phyloP scores from a whole-genome alignment of 768 basidiomycete species.

The Nidularia sp. region DNA sequence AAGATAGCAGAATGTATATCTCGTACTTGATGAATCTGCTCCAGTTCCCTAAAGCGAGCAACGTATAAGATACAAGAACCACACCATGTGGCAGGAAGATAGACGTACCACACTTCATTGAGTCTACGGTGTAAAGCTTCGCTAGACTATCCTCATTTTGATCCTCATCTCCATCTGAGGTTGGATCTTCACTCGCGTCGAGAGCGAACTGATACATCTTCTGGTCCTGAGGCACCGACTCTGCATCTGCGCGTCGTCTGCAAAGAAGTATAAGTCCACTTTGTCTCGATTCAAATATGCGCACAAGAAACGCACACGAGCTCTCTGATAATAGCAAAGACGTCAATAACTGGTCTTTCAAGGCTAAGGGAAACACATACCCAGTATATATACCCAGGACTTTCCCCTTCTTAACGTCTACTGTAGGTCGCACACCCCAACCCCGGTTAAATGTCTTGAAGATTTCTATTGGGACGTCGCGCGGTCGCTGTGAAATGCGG shows the following conservation, averaged over 20 bases:
- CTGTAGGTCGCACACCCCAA: slow-evolving; percentile 59
- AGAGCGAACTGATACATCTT: slow-evolving; percentile 59
- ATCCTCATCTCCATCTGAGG: slow-evolving; percentile 33
- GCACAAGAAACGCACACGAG: too few species aligned
- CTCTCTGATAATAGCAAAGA: too few species aligned
- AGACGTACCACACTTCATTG: slow-evolving; percentile 41
- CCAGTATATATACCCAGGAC: slow-evolving; percentile 70
- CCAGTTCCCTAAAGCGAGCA: slow-evolving; percentile 56
- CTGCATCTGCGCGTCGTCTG: slow-evolving; percentile 33
- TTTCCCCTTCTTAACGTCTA: slow-evolving; percentile 42
- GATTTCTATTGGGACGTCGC: slow-evolving; percentile 56
- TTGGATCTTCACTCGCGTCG: slow-evolving; percentile 21
- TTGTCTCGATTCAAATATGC: too few species aligned
- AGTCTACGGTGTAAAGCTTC: slow-evolving; percentile 52
- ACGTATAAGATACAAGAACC: slow-evolving; percentile 1
- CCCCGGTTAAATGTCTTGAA: slow-evolving; percentile 59
- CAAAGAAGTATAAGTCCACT: slow-evolving; percentile 18
- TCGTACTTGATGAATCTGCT: slow-evolving; percentile 70
- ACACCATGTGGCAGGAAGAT: neutral
- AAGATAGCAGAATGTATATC: neutral
- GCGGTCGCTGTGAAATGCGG: slow-evolving; percentile 57
- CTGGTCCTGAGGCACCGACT: slow-evolving; percentile 25
- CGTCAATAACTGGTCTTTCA: too few species aligned
- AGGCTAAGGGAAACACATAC: slow-evolving; percentile 11
- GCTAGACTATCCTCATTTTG: slow-evolving; percentile 23